phyloP scores from a whole-genome alignment of 371 early-diverging fungal genomes.

The Funneliformis caledonium region DNA sequence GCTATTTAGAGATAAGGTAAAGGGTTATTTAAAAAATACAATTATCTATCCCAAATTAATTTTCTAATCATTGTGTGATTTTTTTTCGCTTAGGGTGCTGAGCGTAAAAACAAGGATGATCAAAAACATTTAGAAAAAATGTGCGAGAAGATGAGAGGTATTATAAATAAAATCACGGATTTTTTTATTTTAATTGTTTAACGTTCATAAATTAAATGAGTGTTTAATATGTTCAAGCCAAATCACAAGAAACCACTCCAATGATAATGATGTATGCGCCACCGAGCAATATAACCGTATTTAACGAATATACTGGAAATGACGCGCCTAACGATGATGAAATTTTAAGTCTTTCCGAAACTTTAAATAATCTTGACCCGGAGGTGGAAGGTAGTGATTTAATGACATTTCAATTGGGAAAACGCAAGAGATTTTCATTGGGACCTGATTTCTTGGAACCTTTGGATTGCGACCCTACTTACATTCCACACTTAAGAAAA shows the following conservation, averaged over 20 bases:
- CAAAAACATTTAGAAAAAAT: conserved; percentile 65
- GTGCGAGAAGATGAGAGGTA: conserved; percentile 60
- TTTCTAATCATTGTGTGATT: neutral
- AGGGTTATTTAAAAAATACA: neutral
- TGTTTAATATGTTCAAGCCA: neutral
- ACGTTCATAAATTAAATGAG: conserved; percentile 1
- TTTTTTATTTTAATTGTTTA: neutral
- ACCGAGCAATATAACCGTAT: conserved; percentile 43
- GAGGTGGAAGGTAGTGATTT: conserved; percentile 40
- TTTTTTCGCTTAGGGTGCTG: conserved; percentile 55
- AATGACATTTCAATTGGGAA: conserved; percentile 33
- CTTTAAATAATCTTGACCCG: conserved; percentile 42
- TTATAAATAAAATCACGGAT: neutral
- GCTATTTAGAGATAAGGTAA: conserved; percentile 80
- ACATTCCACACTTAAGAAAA: conserved; percentile 49
- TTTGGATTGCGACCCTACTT: conserved; percentile 49
- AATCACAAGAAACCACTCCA: conserved; percentile 38
- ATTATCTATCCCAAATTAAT: neutral
- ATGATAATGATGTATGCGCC: conserved; percentile 41
- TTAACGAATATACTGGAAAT: conserved; percentile 46
- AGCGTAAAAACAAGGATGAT: conserved; percentile 72
- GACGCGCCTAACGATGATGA: conserved; percentile 48
- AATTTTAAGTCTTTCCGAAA: conserved; percentile 47
- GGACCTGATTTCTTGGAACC: conserved; percentile 42
- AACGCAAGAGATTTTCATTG: conserved; percentile 26